Evolutionary conservation across 2,329 filamentous ascomycete species (phyloP).

Genomic region (Cladosporium sp.): DNA sequence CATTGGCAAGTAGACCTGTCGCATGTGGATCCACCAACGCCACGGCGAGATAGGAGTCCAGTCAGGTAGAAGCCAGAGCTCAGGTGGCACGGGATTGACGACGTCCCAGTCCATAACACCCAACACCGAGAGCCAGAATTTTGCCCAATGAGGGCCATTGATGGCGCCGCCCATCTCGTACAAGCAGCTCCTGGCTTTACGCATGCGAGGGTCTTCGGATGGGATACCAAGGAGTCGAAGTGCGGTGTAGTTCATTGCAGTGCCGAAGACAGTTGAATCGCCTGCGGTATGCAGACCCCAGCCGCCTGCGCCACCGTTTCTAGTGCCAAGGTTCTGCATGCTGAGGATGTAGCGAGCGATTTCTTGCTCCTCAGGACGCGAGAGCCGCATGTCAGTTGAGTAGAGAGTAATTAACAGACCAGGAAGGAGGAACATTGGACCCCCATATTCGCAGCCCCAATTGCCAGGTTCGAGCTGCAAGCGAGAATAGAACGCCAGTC

Average conservation of each 20-base stretch:
- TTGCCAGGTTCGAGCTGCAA: slow-evolving; percentile 85
- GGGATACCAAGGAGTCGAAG: slow-evolving; percentile 78
- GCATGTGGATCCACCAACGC: slow-evolving; percentile 74
- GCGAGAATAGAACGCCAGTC: slow-evolving; percentile 80
- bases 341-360: slow-evolving; percentile 91
- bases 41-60: slow-evolving; percentile 33
- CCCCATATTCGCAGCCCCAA: slow-evolving; percentile 97
- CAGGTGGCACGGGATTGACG: slow-evolving; percentile 89
- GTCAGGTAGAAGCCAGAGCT: slow-evolving; percentile 65
- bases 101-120: slow-evolving; percentile 85
- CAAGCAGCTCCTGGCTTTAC: slow-evolving; percentile 75
- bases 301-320: slow-evolving; percentile 73
- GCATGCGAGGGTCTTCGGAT: slow-evolving; percentile 77
- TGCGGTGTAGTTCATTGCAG: slow-evolving; percentile 77
- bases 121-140: slow-evolving; percentile 86
- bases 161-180: slow-evolving; percentile 82
- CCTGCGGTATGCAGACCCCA: slow-evolving; percentile 97
- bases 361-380: slow-evolving; percentile 73
- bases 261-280: slow-evolving; percentile 88
- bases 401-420: slow-evolving; percentile 84
- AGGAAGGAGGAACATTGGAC: slow-evolving; percentile 91
- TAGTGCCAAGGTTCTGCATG: slow-evolving; percentile 57
- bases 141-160: slow-evolving; percentile 89
- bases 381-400: slow-evolving; percentile 81
- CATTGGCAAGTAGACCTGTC: slow-evolving; percentile 94